Evolutionary conservation across 768 basidiomycete species (phyloP).

Genomic region (Suillus subaureus): DNA sequence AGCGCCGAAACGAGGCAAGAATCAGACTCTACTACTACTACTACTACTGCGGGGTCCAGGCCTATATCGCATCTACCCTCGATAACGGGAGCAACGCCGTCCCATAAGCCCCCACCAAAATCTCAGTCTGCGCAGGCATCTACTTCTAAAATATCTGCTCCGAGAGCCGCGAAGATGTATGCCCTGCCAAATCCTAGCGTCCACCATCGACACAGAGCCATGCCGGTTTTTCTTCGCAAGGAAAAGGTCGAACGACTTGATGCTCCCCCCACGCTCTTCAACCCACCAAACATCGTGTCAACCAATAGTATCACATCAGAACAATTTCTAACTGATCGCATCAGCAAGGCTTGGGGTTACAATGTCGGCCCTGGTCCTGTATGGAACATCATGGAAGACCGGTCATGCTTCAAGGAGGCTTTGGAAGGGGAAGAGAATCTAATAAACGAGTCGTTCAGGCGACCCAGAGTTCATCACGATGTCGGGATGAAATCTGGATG

Average conservation of each 20-base stretch:
- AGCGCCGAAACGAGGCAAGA: conserved; percentile 16
- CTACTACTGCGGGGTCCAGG: conserved; percentile 5
- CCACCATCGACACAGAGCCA: conserved; percentile 73
- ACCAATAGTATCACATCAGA: conserved; percentile 62
- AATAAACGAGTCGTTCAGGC: conserved; percentile 49
- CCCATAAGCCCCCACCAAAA: conserved; percentile 24
- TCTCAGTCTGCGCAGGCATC: conserved; percentile 12
- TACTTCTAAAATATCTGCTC: conserved; percentile 13
- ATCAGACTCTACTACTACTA: not conserved
- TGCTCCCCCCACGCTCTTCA: conserved; percentile 52
- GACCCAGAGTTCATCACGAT: conserved; percentile 60
- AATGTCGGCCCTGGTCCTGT: conserved; percentile 76
- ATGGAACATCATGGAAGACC: conserved; percentile 80
- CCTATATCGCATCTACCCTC: conserved; percentile 6
- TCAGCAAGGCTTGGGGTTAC: conserved; percentile 71
- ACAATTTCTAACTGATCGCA: conserved; percentile 48
- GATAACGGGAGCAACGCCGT: conserved; percentile 17
- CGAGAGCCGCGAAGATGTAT: conserved; percentile 46
- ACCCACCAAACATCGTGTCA: conserved; percentile 37
- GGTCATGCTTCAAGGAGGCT: conserved; percentile 77
- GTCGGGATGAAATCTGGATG: conserved; percentile 47
- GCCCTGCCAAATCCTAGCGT: conserved; percentile 63
- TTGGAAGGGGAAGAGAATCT: conserved; percentile 24
- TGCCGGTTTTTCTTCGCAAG: conserved; percentile 56
- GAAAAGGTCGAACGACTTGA: conserved; percentile 62